Conservation (phyloP, 2,329 filamentous ascomycete species). For the Cercospora sesami region DNA sequence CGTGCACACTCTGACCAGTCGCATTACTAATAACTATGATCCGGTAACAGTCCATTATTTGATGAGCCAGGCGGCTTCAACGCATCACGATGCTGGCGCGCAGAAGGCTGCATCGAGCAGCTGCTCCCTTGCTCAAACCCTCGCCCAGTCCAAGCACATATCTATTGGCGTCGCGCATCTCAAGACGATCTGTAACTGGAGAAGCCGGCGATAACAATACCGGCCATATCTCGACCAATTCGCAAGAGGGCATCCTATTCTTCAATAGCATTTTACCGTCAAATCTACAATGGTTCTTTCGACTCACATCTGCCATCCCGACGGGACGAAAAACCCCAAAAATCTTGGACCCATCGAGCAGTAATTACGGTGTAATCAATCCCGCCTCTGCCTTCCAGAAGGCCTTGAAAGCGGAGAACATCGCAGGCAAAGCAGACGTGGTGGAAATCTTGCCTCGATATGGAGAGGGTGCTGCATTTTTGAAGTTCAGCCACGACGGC, state of each 20-base stretch:
- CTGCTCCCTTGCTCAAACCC: constrained; percentile 10
- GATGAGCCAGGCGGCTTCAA: background rate
- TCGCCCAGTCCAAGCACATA: background rate
- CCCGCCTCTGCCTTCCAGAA: constrained; percentile 56
- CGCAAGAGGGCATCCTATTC: constrained; percentile 82
- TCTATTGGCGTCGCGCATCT: constrained; percentile 5
- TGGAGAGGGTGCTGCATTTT: constrained; percentile 89
- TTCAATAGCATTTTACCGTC: constrained; percentile 90
- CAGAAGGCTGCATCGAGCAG: constrained; percentile 2
- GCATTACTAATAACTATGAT: background rate
- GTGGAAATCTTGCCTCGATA: constrained; percentile 79
- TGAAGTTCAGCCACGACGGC: constrained; percentile 70
- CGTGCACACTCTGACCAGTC: background rate
- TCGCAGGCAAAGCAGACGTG: constrained; percentile 57
- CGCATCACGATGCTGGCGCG: constrained; percentile 7
- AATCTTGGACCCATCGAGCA: constrained; percentile 21
- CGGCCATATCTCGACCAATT: constrained; percentile 75
- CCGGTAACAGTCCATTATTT: background rate
- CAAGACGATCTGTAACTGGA: constrained; percentile 22
- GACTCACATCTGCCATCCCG: constrained; percentile 52
- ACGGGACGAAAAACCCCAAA: constrained; percentile 17
- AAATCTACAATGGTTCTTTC: constrained; percentile 64
- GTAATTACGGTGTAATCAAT: constrained; percentile 51
- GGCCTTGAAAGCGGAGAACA: constrained; percentile 32
- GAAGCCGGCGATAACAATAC: constrained; percentile 56